Conservation (phyloP, 2,329 filamentous ascomycete species). For the Raffaelea arxii region DNA sequence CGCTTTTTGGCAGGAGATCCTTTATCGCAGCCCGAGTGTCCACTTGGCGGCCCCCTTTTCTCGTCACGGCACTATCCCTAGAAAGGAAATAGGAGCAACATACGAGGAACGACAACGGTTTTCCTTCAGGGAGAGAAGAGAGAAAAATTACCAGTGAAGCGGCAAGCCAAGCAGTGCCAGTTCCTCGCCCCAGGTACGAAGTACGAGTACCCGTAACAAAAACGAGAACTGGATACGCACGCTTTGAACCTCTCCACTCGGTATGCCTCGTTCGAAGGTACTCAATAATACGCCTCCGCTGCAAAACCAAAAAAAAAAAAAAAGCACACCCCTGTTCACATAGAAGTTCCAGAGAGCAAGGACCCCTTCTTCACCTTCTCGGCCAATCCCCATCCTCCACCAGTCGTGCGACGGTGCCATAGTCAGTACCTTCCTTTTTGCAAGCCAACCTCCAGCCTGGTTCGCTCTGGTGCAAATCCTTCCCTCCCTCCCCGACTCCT, state of each 20-base stretch:
- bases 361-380: not conserved
- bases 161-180: not conserved
- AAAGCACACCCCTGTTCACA: too few species aligned
- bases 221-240: slow-evolving; percentile 4
- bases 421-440: slow-evolving; percentile 16
- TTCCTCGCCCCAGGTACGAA: too few species aligned
- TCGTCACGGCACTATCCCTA: not conserved
- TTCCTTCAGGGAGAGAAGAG: not conserved
- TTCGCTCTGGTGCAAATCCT: not conserved
- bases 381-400: not conserved
- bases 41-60: not conserved
- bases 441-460: not conserved
- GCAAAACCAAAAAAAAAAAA: too few species aligned
- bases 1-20: too few species aligned
- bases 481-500: not conserved
- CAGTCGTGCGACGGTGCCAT: slow-evolving; percentile 27
- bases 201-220: too few species aligned
- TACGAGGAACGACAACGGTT: not conserved
- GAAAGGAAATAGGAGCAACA: not conserved
- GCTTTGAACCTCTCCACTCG: too few species aligned
- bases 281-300: too few species aligned
- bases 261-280: too few species aligned
- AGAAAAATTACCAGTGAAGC: not conserved
- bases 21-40: too few species aligned
- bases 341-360: too few species aligned